Conservation (phyloP, 192 early-diverging fungal genomes). For the Diversispora epigaea region DNA sequence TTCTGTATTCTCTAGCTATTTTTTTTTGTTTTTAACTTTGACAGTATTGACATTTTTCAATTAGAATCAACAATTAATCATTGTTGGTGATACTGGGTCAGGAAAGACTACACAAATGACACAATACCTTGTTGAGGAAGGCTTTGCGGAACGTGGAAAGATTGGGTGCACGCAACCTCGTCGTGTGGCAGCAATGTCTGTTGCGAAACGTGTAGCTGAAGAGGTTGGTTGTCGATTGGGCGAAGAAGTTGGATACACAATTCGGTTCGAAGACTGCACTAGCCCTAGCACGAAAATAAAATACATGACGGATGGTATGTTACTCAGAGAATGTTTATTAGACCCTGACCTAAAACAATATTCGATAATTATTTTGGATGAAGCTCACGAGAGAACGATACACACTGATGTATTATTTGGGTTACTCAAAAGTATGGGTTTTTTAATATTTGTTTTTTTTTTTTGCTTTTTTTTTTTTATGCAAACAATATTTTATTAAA, state of each 20-base stretch:
- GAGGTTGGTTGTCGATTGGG: constrained; percentile 93
- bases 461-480: neutral
- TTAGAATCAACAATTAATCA: constrained; percentile 71
- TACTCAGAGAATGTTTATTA: constrained; percentile 88
- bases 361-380: constrained; percentile 93
- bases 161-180: constrained; percentile 99
- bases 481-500: constrained; percentile 35
- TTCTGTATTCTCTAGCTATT: neutral
- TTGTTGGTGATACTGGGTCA: constrained; percentile 96
- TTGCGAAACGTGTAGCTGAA: constrained; percentile 96
- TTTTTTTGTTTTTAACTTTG: neutral
- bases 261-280: constrained; percentile 98
- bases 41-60: neutral
- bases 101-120: constrained; percentile 99
- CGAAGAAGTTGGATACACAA: constrained; percentile 95
- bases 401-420: constrained; percentile 96
- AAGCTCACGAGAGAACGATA: constrained; percentile 98
- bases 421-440: constrained; percentile 68
- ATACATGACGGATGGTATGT: constrained; percentile 99
- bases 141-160: constrained; percentile 81
- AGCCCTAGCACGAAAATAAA: constrained; percentile 86
- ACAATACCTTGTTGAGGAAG: constrained; percentile 96
- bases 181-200: constrained; percentile 98
- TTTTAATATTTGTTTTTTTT: neutral
- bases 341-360: constrained; percentile 82